Base-by-base conservation (phyloP, 2,329 filamentous ascomycete species). In the Alternaria dauci region DNA sequence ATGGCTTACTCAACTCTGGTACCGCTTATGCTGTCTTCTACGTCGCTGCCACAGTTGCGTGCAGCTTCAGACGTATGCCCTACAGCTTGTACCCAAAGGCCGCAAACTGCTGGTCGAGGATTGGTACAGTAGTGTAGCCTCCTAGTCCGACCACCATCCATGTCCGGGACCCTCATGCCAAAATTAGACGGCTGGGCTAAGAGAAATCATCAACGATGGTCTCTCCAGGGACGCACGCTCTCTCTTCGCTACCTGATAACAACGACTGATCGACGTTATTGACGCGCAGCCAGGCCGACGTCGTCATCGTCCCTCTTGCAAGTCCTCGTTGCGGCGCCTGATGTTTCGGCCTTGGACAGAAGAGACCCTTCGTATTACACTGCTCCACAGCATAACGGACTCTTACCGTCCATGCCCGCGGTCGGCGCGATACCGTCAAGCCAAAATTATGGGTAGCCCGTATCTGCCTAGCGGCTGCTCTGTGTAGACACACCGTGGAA, bases 341-440 rank as follows among this genome's bases (percentile, higher is more conserved):
- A 18, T 50, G 61, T 68, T 59, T 65, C 63, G 25, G 38, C 43
- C 54, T 46, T 42, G 52, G 25, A 39, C 47, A 51, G 47, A 39
- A 38, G 32, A 34, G 46, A 52, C 44, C 41, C 41, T 59, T 46
- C 55, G 63, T 62, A 44, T 52, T 38, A 44, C 52, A 52, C 43
- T 51, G 52, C 58, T 51, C 46, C 59, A 58, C 62, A 47, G 18
- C 53, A 26, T 28, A 38, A 38, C 38, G 26, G 46, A 54, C 50
- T 54, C 25, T 59, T 55, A 59, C 26, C 48, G 58, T 55, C 60
- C 42, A 53, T 50, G 54, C 30, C 58, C 51, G 55, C 51, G 55
- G 58, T 63, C 53, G 62, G 62, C 61, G 42, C 58, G 52, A 63
- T 52, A 51, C 58, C 57, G 58, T 64, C 53, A 60, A 62, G 60